Evolutionary conservation across 2,329 filamentous ascomycete species (phyloP), one percentile per base, ranked within the genome.

Genomic region (Aureobasidium sp.): DNA sequence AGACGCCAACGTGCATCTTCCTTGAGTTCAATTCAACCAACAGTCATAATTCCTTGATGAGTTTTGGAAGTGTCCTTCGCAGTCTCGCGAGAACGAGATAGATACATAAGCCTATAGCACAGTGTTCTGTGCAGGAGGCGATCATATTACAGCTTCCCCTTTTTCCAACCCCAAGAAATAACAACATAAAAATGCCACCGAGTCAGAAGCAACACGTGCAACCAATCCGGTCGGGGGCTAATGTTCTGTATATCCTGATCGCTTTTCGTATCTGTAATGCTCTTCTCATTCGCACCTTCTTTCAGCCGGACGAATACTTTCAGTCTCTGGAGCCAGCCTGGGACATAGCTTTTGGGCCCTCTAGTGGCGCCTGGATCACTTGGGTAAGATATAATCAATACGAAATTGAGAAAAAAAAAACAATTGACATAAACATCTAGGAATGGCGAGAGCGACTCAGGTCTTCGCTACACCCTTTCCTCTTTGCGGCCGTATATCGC

Each of bases 271-370:
- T 93, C 66, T 74, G 89, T 72, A 96, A 96, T 77, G 87, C 91
- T 36, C 80, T 94, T 68, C 85, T 81, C 65, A 80, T 95, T 62
- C 80, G 84, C 67, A 97, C 94, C 23, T 99, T 97, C 74, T 99
- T 99, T 77, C 94, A 99, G 75, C 94, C 94, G 32, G 94, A 99
- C 78, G 94, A 99, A 75, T 97, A 90, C 79, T 99, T 94, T 71
- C 94, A 99, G 73, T 89, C 91, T 1, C 83, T 97, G 48, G 94
- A 99, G 77, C 93, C 94, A 59, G 94, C 94, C 67, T 97, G 93
- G 92, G 80, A 87, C 69, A 82, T 94, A 61, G 89, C 89, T 3
- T 97, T 96, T 80, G 92, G 92, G 26, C 71, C 79, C 2, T 73
- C 81, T 15, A 89, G 87, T 74, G 89, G 89, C 65, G 90, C 93